Evolutionary conservation across 139 green algal genomes (phyloP), one percentile per base, ranked within the genome.

Genomic region (Micractinium sp.): DNA sequence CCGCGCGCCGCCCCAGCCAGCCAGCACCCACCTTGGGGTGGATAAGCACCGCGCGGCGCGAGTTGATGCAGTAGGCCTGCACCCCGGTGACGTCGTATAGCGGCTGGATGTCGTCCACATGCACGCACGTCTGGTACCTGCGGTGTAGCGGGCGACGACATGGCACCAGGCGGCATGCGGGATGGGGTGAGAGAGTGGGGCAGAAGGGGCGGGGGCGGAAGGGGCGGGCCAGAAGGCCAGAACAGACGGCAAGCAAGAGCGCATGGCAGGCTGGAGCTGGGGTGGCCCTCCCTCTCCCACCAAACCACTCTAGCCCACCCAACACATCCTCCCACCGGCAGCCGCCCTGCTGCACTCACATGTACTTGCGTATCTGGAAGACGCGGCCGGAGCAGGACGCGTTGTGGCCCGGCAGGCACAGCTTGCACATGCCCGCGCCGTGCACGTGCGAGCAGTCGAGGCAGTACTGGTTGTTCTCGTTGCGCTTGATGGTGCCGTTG

Each of bases 21-120:
- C n/a, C 41, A 25, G 20, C 20, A 71, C 78, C 5, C 67, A 87
- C 83, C 83, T 87, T 87, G 18, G 83, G 83, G 39, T 87, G 83
- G 31, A 87, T 87, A 66, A 87, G 83, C 61, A 93, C 86, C 25
- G 90, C 90, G 23, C 90, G 82, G n/a, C 82, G 74, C 33, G 76
- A 75, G 76, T 93, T 93, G 53, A 93, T 93, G 66, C 74, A 91
- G 90, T 93, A 93, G n/a, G 86, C 81, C 87, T 93, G 90, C 74
- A 93, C 73, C n/a, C 74, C 90, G 29, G 31, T 80, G 31, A 83
- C 41, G 35, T 93, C 90, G 39, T 84, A 91, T 36, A 85, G 87
- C n/a, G 36, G 82, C 75, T 85, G 71, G 41, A 93, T 60, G 81
- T 93, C 90, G 27, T 91, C 90, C 56, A 89, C 86, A 27, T 91